These are phyloP conservation scores for Chaetomium olivaceum DNA, from an alignment of 2,329 filamentous ascomycete genomes.

Conservation along the genomic window DNA sequence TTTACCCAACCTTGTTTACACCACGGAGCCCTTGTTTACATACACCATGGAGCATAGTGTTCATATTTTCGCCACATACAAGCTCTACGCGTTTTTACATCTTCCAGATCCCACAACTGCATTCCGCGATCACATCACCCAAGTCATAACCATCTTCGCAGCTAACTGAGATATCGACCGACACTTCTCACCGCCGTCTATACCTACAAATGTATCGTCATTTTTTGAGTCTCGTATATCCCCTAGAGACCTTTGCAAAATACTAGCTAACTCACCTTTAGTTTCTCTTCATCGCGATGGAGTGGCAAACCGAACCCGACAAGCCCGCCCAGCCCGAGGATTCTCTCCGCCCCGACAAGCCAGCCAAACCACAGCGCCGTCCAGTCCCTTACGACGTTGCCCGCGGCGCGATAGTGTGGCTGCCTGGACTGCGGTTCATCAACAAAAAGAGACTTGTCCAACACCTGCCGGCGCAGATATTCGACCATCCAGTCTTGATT, in stretches of 20 bases:
- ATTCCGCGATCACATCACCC: not conserved
- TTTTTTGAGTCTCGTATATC: not conserved
- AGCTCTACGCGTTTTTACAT: not conserved
- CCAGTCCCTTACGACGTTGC: not conserved
- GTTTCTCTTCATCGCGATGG: not conserved
- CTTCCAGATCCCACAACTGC: not conserved
- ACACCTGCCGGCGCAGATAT: not conserved
- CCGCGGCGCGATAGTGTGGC: not conserved
- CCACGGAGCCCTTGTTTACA: no score
- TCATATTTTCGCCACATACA: not conserved
- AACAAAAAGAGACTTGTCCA: not conserved
- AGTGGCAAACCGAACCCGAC: not conserved
- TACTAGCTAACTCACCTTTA: not conserved
- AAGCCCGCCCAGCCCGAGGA: not conserved
- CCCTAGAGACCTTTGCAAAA: not conserved
- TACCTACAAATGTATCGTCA: not conserved
- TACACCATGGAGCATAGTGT: not conserved
- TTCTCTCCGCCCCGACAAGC: not conserved
- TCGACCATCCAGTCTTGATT: not conserved
- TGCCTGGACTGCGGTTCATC: not conserved
- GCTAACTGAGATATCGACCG: not conserved
- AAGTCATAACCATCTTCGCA: not conserved
- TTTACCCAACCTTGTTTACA: no score
- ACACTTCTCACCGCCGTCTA: not conserved
- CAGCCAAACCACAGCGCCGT: not conserved